phyloP scores from a whole-genome alignment of 106 monocot genomes.

The Acorus calamus region DNA sequence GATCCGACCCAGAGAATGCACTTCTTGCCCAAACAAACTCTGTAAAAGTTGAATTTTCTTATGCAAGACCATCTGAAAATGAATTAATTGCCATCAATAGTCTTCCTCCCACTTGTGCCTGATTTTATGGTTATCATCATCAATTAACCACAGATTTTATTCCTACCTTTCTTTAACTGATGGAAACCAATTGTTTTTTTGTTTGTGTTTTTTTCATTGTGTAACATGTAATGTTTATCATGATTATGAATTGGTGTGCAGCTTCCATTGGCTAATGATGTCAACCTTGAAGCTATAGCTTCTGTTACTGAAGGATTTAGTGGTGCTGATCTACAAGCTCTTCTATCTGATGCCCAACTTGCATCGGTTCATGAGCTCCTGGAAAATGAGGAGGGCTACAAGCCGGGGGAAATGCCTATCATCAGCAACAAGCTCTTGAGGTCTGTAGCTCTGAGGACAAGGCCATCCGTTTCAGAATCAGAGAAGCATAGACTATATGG shows the following conservation, averaged over 20 bases:
- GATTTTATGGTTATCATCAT: too few relatives aligned
- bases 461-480: constrained; percentile 74
- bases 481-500: constrained; percentile 65
- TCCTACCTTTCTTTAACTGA: too few relatives aligned
- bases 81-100: too few relatives aligned
- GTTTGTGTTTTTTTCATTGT: too few relatives aligned
- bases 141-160: too few relatives aligned
- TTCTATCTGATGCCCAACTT: constrained; percentile 88
- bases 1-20: too few relatives aligned
- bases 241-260: constrained; percentile 6
- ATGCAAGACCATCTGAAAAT: too few relatives aligned
- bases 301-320: constrained; percentile 94
- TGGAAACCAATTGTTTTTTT: too few relatives aligned
- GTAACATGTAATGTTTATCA: too few relatives aligned
- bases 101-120: too few relatives aligned
- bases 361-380: constrained; percentile 81
- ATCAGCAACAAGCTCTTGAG: constrained; percentile 53
- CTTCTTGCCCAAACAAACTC: too few relatives aligned
- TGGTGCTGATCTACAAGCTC: constrained; percentile 91
- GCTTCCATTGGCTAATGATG: constrained; percentile 66
- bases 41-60: too few relatives aligned
- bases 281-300: constrained; percentile 57
- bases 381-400: constrained; percentile 24
- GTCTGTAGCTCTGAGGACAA: constrained; percentile 64
- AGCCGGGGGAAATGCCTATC: constrained; percentile 26